Conservation (phyloP, 352 stramenopile genomes). For the Phytophthora palmivora region DNA sequence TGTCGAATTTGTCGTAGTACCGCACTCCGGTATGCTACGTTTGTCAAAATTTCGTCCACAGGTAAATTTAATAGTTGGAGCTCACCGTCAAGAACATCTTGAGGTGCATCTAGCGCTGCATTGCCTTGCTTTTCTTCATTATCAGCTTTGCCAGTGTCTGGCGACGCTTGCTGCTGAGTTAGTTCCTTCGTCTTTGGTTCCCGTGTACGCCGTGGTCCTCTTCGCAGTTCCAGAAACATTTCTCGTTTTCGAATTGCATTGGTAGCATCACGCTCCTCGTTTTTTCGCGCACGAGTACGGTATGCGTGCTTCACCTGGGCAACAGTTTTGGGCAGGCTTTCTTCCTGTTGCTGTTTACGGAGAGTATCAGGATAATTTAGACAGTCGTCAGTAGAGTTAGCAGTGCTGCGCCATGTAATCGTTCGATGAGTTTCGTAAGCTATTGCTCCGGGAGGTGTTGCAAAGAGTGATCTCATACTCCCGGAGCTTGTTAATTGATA, state of each 20-base stretch:
- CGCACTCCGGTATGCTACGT: constrained; percentile 32
- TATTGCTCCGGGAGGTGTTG: constrained; percentile 21
- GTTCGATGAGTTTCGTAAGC: constrained; percentile 22
- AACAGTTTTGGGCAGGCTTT: constrained; percentile 41
- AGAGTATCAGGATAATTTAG: neutral
- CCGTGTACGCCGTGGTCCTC: constrained; percentile 7
- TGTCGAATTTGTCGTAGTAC: constrained; percentile 46
- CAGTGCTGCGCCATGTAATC: constrained; percentile 18
- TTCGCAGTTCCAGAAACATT: constrained; percentile 16
- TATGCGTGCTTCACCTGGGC: constrained; percentile 57
- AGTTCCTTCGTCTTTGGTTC: constrained; percentile 16
- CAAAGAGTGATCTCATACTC: constrained; percentile 27
- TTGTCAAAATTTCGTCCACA: constrained; percentile 14
- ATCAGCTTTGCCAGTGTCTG: constrained; percentile 2
- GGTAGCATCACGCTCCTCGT: constrained; percentile 36
- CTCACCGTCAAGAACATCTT: constrained; percentile 2
- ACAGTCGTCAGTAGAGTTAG: neutral
- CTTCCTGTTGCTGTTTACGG: constrained; percentile 4
- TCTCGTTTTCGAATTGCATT: constrained; percentile 23
- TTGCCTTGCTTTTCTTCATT: constrained; percentile 3
- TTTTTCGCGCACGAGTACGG: constrained; percentile 36
- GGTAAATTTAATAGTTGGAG: constrained; percentile 22
- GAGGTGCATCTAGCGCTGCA: neutral
- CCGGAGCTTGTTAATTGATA: neutral
- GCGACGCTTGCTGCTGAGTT: neutral